These are phyloP conservation scores for Phytopythium kandeliae DNA, from an alignment of 352 stramenopile species.

Conservation along the genomic window DNA sequence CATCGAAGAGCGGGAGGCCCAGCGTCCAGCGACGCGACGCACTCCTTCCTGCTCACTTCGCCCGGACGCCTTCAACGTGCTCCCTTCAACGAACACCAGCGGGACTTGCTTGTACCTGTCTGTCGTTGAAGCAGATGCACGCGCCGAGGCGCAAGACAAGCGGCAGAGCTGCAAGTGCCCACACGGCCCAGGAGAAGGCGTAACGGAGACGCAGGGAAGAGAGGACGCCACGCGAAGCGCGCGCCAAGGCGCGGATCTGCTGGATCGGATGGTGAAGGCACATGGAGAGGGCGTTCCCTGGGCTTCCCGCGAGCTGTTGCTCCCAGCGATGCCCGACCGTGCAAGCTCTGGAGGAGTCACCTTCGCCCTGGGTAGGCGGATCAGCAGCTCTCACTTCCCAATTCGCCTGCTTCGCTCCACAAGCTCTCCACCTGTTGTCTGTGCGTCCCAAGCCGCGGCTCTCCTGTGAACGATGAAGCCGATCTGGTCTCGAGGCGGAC, in stretches of 20 bases:
- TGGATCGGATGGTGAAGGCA: too few species aligned
- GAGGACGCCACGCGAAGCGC: not conserved
- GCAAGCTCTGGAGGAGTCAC: too few species aligned
- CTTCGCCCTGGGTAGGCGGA: too few species aligned
- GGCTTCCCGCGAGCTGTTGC: not conserved
- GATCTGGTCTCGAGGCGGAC: not conserved
- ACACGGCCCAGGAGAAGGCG: not conserved
- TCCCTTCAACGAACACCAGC: not conserved
- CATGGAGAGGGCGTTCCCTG: too few species aligned
- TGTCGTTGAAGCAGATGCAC: not conserved
- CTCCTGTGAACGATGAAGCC: not conserved
- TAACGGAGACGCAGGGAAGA: not conserved
- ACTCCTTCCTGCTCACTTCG: not conserved
- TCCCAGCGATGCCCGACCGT: not conserved
- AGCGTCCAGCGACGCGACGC: too few species aligned
- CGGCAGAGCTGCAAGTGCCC: not conserved
- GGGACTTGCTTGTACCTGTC: conserved; percentile 1
- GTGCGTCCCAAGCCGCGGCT: not conserved
- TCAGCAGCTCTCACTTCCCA: not conserved
- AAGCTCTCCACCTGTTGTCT: not conserved
- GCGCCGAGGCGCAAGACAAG: not conserved
- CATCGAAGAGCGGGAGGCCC: too few species aligned
- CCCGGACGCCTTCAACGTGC: not conserved
- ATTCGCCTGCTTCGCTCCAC: not conserved
- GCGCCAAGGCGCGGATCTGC: too few species aligned